phyloP scores from a whole-genome alignment of 2,329 filamentous ascomycete genomes.

The Aspergillus sojae region DNA sequence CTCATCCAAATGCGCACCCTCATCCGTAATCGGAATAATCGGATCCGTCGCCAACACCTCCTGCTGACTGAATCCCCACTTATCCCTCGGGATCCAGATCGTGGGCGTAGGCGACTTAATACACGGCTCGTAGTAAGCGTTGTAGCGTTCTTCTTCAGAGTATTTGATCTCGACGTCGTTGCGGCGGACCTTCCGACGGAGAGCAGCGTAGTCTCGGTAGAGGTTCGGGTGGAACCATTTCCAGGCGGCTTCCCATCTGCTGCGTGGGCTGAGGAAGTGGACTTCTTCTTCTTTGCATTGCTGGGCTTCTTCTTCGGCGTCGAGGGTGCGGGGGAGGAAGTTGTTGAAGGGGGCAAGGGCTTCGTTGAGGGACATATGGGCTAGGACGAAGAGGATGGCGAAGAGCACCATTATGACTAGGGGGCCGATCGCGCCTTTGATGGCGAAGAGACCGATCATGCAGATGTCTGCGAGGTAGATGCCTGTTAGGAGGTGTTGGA shows the following conservation, averaged over 20 bases:
- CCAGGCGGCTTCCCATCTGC: slow-evolving; percentile 29
- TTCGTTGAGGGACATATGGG: slow-evolving; percentile 63
- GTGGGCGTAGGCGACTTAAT: slow-evolving; percentile 64
- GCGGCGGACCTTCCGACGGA: slow-evolving; percentile 69
- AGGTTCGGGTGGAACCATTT: slow-evolving; percentile 69
- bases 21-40: slow-evolving; percentile 78
- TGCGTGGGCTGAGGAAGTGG: slow-evolving; percentile 3
- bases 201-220: slow-evolving; percentile 72
- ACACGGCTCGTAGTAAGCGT: slow-evolving; percentile 75
- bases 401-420: slow-evolving; percentile 76
- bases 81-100: slow-evolving; percentile 80
- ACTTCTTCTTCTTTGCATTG: slow-evolving; percentile 39
- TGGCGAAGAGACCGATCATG: slow-evolving; percentile 80
- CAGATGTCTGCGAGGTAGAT: slow-evolving; percentile 83
- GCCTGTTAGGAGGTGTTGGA: slow-evolving; percentile 82
- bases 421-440: slow-evolving; percentile 65
- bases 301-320: slow-evolving; percentile 56
- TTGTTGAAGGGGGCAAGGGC: slow-evolving; percentile 52
- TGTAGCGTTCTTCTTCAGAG: slow-evolving; percentile 60
- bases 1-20: slow-evolving; percentile 69
- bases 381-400: slow-evolving; percentile 72
- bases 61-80: slow-evolving; percentile 71
- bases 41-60: slow-evolving; percentile 73
- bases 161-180: slow-evolving; percentile 62
- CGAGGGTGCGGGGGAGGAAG: slow-evolving; percentile 72